Percentiles rank a stretch among this genome's conserved stretches.
These are phyloP conservation scores for Ceratocystis colombiana DNA, from an alignment of 2,329 filamentous ascomycete species.

Conservation along the genomic window DNA sequence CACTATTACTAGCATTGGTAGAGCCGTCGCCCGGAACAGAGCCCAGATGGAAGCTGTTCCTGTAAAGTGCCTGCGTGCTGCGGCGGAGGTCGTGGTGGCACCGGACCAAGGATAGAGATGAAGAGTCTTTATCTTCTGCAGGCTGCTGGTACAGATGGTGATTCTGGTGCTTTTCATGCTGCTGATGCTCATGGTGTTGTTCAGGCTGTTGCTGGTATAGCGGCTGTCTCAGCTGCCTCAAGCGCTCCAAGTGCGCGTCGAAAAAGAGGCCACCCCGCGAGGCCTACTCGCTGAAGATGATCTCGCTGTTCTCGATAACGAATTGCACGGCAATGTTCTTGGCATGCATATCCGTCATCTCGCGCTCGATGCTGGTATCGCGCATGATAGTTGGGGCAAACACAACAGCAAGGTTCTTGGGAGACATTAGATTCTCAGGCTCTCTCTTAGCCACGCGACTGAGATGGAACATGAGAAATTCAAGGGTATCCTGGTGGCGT, in stretches of 20 bases:
- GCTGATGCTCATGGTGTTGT: not conserved
- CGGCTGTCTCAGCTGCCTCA: not conserved
- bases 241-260: slow-evolving; percentile 3
- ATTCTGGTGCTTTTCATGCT: slow-evolving; percentile 12
- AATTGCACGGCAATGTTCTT: slow-evolving; percentile 92
- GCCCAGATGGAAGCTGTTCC: not conserved
- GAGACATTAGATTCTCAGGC: slow-evolving; percentile 87
- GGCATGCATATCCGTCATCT: slow-evolving; percentile 90
- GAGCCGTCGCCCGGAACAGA: not conserved
- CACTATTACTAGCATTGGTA: not conserved
- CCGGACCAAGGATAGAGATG: not conserved
- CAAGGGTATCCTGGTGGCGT: slow-evolving; percentile 77
- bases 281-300: slow-evolving; percentile 54
- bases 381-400: slow-evolving; percentile 98
- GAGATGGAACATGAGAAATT: slow-evolving; percentile 90
- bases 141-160: not conserved
- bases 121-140: not conserved
- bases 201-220: not conserved
- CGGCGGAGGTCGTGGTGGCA: slow-evolving; percentile 23
- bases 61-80: not conserved
- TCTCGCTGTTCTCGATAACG: slow-evolving; percentile 78
- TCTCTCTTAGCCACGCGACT: slow-evolving; percentile 74
- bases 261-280: slow-evolving; percentile 22
- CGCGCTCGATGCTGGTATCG: slow-evolving; percentile 75
- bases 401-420: slow-evolving; percentile 90